Conservation (phyloP, 179 eudicot genomes). For the Silene vulgaris region DNA sequence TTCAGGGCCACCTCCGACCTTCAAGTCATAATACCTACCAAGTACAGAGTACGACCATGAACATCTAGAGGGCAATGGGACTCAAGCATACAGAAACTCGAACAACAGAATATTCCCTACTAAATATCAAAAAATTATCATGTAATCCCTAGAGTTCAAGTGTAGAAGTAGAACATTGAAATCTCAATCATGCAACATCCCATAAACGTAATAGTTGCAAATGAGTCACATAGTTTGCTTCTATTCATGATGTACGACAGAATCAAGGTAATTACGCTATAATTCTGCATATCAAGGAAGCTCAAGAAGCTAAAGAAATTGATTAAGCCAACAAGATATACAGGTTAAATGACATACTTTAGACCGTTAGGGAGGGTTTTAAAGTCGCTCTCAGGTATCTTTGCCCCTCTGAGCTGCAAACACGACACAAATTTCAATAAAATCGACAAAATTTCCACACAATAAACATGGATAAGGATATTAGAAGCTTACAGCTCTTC, state of each 20-base stretch:
- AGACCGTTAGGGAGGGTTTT: slow-evolving; percentile 79
- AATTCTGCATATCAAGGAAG: background rate
- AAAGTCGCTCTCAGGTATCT: slow-evolving; percentile 77
- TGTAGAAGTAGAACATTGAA: background rate
- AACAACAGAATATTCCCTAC: background rate
- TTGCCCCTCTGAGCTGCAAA: slow-evolving; percentile 79
- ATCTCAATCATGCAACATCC: background rate
- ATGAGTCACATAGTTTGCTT: background rate
- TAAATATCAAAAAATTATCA: slow-evolving; percentile 11
- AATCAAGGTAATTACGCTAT: background rate
- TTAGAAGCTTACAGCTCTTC: slow-evolving; percentile 74
- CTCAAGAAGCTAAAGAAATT: background rate
- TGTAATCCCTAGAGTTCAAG: background rate
- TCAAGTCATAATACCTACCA: slow-evolving; percentile 84
- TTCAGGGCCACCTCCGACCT: slow-evolving; percentile 73
- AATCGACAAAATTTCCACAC: background rate
- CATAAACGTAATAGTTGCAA: background rate
- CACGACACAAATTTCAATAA: background rate
- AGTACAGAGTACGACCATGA: slow-evolving; percentile 20
- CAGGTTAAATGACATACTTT: slow-evolving; percentile 50
- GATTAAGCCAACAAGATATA: background rate
- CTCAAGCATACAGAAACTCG: too few species aligned
- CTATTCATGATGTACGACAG: background rate
- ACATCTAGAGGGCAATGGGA: slow-evolving; percentile 9
- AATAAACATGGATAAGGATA: background rate